Evolutionary conservation across 352 stramenopile species (phyloP).

Genomic region (Globisporangium cylindrosporum): DNA sequence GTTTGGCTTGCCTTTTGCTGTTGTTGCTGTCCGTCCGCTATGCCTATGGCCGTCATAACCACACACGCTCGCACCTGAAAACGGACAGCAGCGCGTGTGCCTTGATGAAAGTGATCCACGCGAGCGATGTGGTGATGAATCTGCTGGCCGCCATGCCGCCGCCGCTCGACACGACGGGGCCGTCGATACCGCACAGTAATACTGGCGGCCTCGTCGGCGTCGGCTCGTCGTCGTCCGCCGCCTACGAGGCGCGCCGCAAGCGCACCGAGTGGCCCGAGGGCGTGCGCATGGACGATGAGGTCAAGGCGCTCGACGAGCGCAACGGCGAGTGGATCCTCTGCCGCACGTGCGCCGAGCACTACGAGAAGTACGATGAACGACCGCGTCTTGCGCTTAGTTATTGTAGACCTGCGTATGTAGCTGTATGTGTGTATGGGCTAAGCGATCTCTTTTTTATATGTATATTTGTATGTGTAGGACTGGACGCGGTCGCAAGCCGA

Average conservation of each 20-base stretch:
- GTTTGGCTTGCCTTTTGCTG: background rate
- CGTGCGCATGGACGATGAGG: conserved; percentile 47
- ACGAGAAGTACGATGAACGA: conserved; percentile 30
- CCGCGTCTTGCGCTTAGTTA: background rate
- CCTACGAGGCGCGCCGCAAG: conserved; percentile 46
- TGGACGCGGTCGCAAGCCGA: conserved; percentile 48
- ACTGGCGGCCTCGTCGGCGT: conserved; percentile 1
- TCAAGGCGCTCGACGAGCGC: conserved; percentile 51
- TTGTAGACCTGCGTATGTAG: background rate
- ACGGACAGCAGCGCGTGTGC: conserved; percentile 20
- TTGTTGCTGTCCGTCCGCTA: background rate
- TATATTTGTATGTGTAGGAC: conserved; percentile 31
- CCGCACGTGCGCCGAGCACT: conserved; percentile 54
- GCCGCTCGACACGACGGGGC: conserved; percentile 7
- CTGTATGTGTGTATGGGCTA: background rate
- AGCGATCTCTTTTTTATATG: conserved; percentile 2
- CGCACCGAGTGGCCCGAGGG: conserved; percentile 51
- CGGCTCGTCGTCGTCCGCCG: background rate
- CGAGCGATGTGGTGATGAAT: conserved; percentile 22
- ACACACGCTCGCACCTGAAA: conserved; percentile 18
- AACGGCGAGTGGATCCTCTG: conserved; percentile 71
- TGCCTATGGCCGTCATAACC: conserved; percentile 4
- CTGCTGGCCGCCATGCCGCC: conserved; percentile 18
- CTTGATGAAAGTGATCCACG: conserved; percentile 20
- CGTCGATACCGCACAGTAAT: background rate